A percentile compares a stretch with the other conserved stretches of the same genome.
phyloP scores from a whole-genome alignment of 441 rosid species.

The Syzygium syzygioides region DNA sequence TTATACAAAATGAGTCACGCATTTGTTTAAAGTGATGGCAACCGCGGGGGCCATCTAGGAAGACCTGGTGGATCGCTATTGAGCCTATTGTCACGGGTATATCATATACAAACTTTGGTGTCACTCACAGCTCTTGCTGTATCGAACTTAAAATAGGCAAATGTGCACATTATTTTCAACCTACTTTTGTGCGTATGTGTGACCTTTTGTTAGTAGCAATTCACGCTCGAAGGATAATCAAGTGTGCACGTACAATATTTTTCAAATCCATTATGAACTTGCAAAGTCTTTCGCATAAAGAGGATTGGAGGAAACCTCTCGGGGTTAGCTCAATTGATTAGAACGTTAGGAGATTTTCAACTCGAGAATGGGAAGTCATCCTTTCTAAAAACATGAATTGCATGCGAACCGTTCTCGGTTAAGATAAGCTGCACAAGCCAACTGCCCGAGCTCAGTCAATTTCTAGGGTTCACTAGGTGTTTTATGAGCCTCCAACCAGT shows the following conservation, averaged over 20 bases:
- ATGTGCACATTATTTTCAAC: background rate
- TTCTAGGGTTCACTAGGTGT: background rate
- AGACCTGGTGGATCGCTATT: background rate
- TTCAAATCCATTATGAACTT: background rate
- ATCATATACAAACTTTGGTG: background rate
- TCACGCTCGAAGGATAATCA: background rate
- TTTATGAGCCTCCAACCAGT: fast-evolving
- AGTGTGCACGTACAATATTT: background rate
- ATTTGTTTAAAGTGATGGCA: background rate
- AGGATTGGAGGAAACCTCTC: background rate
- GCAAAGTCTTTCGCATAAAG: background rate
- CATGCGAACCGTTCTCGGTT: background rate
- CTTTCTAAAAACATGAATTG: background rate
- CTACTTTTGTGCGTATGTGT: background rate
- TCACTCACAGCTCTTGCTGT: background rate
- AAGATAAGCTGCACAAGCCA: too few species aligned
- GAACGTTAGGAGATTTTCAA: background rate
- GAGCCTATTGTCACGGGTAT: background rate
- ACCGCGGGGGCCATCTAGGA: background rate
- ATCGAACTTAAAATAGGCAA: background rate
- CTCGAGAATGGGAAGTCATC: background rate
- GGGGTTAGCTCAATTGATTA: background rate
- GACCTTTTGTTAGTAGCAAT: background rate
- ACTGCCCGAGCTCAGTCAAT: too few species aligned
- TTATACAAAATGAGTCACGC: background rate